Evolutionary conservation across 2,329 filamentous ascomycete species (phyloP).

Genomic region (Plectosphaerella plurivora): DNA sequence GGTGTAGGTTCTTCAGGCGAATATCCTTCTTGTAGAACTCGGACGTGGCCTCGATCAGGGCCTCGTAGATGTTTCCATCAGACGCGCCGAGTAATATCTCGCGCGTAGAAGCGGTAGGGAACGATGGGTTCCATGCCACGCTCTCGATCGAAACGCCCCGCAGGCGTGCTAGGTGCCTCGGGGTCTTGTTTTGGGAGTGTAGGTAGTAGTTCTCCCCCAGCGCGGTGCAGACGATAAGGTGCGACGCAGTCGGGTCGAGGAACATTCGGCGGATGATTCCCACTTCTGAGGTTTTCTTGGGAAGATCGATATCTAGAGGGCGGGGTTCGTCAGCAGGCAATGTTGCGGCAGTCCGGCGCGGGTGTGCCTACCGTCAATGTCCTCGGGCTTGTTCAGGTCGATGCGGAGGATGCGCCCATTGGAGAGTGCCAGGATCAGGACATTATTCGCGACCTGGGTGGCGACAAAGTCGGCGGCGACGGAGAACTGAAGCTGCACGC

Average conservation of each 20-base stretch:
- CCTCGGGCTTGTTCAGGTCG: constrained; percentile 86
- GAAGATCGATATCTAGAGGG: constrained; percentile 82
- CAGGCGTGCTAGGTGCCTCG: constrained; percentile 74
- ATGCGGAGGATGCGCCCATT: constrained; percentile 92
- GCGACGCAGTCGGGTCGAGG: constrained; percentile 92
- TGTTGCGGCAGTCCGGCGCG: background rate
- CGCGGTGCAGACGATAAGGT: constrained; percentile 86
- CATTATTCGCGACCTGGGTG: constrained; percentile 95
- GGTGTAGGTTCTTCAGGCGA: constrained; percentile 78
- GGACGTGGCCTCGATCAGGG: constrained; percentile 87
- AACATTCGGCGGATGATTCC: constrained; percentile 95
- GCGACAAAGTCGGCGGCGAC: constrained; percentile 95
- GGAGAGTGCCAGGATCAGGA: constrained; percentile 85
- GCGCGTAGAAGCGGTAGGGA: constrained; percentile 87
- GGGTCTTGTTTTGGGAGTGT: constrained; percentile 87
- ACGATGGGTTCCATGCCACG: constrained; percentile 89
- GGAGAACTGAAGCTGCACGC: constrained; percentile 88
- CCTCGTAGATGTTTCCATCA: constrained; percentile 95
- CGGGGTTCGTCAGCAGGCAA: background rate
- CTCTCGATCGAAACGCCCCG: constrained; percentile 86
- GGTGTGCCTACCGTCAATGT: constrained; percentile 72
- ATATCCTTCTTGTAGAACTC: constrained; percentile 97
- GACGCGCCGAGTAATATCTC: constrained; percentile 89
- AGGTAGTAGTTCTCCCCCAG: constrained; percentile 97
- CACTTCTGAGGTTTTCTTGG: constrained; percentile 85